Evolutionary conservation across 2,329 filamentous ascomycete genomes (phyloP), one percentile per base, ranked within the genome.

Genomic region (Fusarium compactum): DNA sequence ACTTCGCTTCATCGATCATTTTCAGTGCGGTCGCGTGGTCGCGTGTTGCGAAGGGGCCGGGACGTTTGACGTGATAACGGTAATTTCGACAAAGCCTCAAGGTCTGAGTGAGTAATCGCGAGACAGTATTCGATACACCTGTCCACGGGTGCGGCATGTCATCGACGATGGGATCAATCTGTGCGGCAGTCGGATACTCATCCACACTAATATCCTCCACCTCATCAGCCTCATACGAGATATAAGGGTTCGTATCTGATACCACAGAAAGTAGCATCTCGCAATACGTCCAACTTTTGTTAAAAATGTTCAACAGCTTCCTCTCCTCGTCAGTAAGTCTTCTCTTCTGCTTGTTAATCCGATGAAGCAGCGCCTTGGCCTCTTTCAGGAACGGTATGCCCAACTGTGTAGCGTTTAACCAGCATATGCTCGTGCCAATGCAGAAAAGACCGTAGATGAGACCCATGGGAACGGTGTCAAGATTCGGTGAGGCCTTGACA

Each of bases 241-340:
- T 60, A 16, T 58, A 70, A 2, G 59, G 61, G 8, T 75, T 72
- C 4, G 80, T 78, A 34, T 81, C 78, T 1, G 75, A 78, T 6
- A 82, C 79, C 0, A 82, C 78, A 1, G 80, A 77, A 3, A 81
- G 71, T 8, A 82, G 65, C 74, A 82, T 78, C 43, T 82, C 81
- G 62, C 80, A 81, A 59, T 82, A 82, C 0, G 78, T 73, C 57
- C 81, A 69, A 32, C 80, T 82, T 40, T 81, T 80, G 34, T 80
- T 78, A 53, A 82, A 82, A 27, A 82, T 81, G 1, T 69, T 70
- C 8, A 82, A 48, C 6, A 80, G 65, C 11, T 79, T 71, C 3
- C 65, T 54, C n/a, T 81, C 70, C 5, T 73, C 58, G 0, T 68
- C 64, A 0, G 59, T 53, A 3, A 72, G 61, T 0, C 34, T 45